Percentiles rank a stretch among this genome's conserved stretches.
Conservation (phyloP, 2,329 filamentous ascomycete genomes). For the Talaromyces pinophilus region DNA sequence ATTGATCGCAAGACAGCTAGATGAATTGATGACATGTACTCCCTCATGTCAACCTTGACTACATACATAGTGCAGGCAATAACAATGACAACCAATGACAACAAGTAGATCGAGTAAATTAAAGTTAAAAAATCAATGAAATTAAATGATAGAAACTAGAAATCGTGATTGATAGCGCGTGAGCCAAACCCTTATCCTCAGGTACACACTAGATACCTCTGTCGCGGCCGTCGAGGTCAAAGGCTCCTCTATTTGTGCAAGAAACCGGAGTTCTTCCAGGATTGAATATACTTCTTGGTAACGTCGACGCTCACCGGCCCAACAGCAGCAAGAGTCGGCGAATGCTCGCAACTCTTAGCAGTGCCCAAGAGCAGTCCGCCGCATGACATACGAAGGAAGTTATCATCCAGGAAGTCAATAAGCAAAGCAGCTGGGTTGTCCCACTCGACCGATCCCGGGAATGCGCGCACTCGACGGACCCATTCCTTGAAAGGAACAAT, state of each 20-base stretch:
- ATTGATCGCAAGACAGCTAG: too few relatives aligned
- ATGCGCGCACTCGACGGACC: conserved; percentile 40
- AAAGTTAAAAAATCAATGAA: not conserved
- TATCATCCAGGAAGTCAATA: conserved; percentile 35
- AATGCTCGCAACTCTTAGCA: conserved; percentile 39
- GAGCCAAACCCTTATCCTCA: not conserved
- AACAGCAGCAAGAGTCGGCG: conserved; percentile 34
- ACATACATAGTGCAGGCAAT: not conserved
- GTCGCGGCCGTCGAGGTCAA: too few relatives aligned
- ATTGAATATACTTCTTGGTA: conserved; percentile 36
- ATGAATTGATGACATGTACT: not conserved
- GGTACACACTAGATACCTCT: not conserved
- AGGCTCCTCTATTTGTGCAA: conserved; percentile 9
- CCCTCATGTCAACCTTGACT: not conserved
- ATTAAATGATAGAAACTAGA: not conserved
- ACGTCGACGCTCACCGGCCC: conserved; percentile 39
- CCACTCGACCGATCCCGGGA: conserved; percentile 23
- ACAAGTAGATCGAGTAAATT: not conserved
- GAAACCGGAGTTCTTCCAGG: conserved; percentile 39
- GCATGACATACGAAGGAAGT: conserved; percentile 50
- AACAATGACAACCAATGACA: not conserved
- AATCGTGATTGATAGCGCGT: not conserved
- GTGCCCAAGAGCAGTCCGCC: conserved; percentile 48
- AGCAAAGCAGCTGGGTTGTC: conserved; percentile 36
- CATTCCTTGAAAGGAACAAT: conserved; percentile 46